Evolutionary conservation across 352 stramenopile species (phyloP), one percentile per base, ranked within the genome.

Genomic region (Aphanomyces cochlioides): DNA sequence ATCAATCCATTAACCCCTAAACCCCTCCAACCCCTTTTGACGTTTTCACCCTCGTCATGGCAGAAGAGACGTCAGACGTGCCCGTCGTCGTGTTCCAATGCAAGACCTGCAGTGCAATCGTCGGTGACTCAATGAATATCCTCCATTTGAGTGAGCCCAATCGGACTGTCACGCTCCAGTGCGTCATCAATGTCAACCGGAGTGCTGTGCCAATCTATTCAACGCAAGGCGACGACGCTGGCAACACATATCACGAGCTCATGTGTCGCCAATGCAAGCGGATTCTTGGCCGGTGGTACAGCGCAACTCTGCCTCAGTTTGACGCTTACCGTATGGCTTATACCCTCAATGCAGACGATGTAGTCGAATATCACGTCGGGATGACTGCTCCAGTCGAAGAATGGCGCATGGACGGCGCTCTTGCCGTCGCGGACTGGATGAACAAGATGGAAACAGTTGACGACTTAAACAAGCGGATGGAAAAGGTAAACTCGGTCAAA

Each of bases 81-180:
- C 72, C 83, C 48, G 82, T 81, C 6, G 85, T 95, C 39, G 83
- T 93, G 34, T 95, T 95, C 67, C 85, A 93, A 68, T 95, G 87
- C 73, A 87, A 74, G 74, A 93, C 84, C 19, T 95, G 87, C 47
- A 79, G 87, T 36, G 88, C 81, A 37, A 92, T 95, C 61, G 88
- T 95, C 34, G 85, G 85, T 19, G 87, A 95, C 73, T 93, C 85
- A 53, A 92, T 92, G 66, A 78, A 83, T 41, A 91, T 93, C 39
- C 79, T 93, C 66, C 81, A 79, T 58, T 90, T 84, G n/a, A 95
- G 83, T 13, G 78, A 83, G 7, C 76, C 89, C 47, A 75, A 90
- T 57, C 76, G 87, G 73, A 82, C 92, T 3, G 75, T 95, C 39
- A 93, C 87, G 40, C 75, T 95, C 63, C 87, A 78, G 71, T 83